Evolutionary conservation across 192 early-diverging fungal species (phyloP).

Genomic region (Coemansia sp.): DNA sequence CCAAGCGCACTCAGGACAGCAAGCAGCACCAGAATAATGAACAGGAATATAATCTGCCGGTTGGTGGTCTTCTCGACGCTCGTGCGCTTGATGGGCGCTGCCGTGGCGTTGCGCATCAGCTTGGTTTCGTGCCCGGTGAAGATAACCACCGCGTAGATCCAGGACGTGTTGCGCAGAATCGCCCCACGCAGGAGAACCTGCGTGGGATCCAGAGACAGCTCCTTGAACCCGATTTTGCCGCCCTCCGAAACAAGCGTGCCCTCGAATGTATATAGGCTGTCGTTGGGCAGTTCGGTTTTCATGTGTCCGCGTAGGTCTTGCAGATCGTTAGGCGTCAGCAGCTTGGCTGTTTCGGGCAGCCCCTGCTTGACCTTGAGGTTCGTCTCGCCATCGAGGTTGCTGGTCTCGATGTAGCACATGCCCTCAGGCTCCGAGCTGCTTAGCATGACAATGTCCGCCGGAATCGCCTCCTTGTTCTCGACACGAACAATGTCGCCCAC

Average conservation of each 20-base stretch:
- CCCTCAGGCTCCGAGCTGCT: constrained; percentile 94
- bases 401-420: constrained; percentile 97
- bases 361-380: constrained; percentile 98
- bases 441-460: constrained; percentile 88
- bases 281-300: constrained; percentile 93
- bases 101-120: constrained; percentile 92
- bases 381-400: constrained; percentile 97
- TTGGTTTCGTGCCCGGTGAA: constrained; percentile 99
- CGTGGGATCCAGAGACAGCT: constrained; percentile 83
- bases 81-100: constrained; percentile 90
- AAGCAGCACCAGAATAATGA: constrained; percentile 81
- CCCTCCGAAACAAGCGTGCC: constrained; percentile 60
- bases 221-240: constrained; percentile 54
- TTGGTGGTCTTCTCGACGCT: constrained; percentile 90
- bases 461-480: constrained; percentile 84
- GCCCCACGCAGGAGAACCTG: constrained; percentile 94
- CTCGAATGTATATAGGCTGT: constrained; percentile 94
- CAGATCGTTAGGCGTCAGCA: constrained; percentile 71
- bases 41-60: constrained; percentile 90
- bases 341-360: constrained; percentile 74
- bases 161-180: constrained; percentile 89
- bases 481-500: constrained; percentile 94
- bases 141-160: constrained; percentile 91
- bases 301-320: constrained; percentile 66
- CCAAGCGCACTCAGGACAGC: constrained; percentile 86